These are phyloP conservation scores for Chalciporus sphaerocephalus DNA, from an alignment of 768 basidiomycete species.

Conservation along the genomic window DNA sequence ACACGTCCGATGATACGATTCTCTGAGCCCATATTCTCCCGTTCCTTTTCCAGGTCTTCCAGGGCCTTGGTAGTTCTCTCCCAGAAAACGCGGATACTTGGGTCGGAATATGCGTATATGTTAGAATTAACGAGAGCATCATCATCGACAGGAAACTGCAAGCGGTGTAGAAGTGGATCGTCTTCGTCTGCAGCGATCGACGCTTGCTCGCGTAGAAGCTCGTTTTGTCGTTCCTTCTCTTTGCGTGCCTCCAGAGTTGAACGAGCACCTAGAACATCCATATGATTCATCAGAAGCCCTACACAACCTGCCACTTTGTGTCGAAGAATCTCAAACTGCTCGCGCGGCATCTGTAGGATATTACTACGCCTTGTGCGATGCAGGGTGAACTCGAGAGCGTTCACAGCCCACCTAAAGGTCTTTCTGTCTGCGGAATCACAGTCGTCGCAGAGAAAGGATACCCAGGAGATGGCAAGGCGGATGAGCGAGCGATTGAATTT, in stretches of 20 bases:
- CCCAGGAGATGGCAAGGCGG: constrained; percentile 93
- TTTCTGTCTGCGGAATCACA: constrained; percentile 94
- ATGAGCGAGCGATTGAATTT: constrained; percentile 84
- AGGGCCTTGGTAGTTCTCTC: constrained; percentile 62
- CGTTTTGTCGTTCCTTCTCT: constrained; percentile 84
- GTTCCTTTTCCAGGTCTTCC: constrained; percentile 59
- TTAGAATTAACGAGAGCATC: constrained; percentile 23
- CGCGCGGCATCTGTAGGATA: constrained; percentile 81
- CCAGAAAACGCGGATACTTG: constrained; percentile 71
- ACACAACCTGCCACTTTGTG: constrained; percentile 94
- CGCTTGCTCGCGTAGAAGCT: constrained; percentile 52
- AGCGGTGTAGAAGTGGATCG: constrained; percentile 43
- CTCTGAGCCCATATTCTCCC: constrained; percentile 57
- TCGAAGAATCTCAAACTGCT: constrained; percentile 86
- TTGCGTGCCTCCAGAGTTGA: constrained; percentile 83
- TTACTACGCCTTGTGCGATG: constrained; percentile 82
- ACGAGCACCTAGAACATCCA: constrained; percentile 94
- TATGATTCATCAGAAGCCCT: constrained; percentile 94
- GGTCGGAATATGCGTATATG: constrained; percentile 48
- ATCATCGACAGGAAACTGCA: constrained; percentile 36
- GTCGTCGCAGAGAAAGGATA: constrained; percentile 96
- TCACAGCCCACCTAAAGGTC: constrained; percentile 98
- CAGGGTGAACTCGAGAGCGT: constrained; percentile 88
- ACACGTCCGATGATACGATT: constrained; percentile 85
- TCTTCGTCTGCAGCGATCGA: constrained; percentile 45